Conservation (phyloP, 306 rosid genomes). For the Fragaria ananassa region DNA sequence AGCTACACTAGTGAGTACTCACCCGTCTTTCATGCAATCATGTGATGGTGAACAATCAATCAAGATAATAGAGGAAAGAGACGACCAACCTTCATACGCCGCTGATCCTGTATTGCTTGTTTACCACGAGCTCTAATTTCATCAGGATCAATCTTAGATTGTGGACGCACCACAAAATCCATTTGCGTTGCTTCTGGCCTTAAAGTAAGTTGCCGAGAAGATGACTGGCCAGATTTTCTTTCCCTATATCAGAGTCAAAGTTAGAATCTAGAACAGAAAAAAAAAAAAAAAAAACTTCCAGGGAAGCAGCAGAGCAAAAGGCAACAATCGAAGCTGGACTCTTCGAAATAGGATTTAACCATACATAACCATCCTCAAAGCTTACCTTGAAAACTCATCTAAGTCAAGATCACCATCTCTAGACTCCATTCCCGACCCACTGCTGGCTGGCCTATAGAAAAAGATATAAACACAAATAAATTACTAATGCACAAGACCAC, state of each 20-base stretch:
- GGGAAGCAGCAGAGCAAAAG: neutral
- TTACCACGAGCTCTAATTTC: slow-evolving; percentile 89
- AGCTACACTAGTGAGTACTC: neutral
- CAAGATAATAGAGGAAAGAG: neutral
- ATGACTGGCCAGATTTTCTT: slow-evolving; percentile 77
- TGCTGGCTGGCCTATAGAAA: slow-evolving; percentile 59
- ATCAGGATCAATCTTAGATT: slow-evolving; percentile 89
- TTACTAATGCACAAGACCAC: neutral
- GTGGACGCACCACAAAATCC: slow-evolving; percentile 93
- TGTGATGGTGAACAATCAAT: neutral
- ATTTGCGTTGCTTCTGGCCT: slow-evolving; percentile 96
- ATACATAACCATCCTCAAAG: slow-evolving; percentile 9
- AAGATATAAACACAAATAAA: slow-evolving; percentile 10
- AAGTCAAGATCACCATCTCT: slow-evolving; percentile 94
- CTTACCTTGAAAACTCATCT: slow-evolving; percentile 86
- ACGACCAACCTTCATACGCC: slow-evolving; percentile 74
- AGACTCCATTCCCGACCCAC: slow-evolving; percentile 77
- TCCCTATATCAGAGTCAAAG: slow-evolving; percentile 49
- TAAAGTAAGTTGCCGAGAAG: slow-evolving; percentile 73
- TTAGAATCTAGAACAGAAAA: neutral
- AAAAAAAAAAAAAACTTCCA: neutral
- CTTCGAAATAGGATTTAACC: neutral
- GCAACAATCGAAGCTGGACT: neutral
- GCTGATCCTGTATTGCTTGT: slow-evolving; percentile 78
- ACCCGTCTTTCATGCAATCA: neutral